A percentile compares a stretch with the other conserved stretches of the same genome.
These are phyloP conservation scores for Trapa bicornis DNA, from an alignment of 345 rosid species.

Conservation along the genomic window DNA sequence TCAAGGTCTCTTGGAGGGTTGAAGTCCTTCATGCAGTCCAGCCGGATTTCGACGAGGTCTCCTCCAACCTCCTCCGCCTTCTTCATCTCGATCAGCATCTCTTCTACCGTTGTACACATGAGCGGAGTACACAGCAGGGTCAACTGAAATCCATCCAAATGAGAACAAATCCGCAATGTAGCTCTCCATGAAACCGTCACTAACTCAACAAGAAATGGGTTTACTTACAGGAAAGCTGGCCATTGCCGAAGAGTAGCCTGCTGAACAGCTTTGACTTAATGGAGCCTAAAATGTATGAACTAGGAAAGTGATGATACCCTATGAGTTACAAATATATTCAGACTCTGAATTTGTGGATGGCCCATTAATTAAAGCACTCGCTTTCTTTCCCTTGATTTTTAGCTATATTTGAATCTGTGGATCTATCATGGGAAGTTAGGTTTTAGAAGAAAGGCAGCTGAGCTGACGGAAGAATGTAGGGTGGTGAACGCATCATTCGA, in stretches of 20 bases:
- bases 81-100: slow-evolving; percentile 30
- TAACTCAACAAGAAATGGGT: not conserved
- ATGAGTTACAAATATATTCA: not conserved
- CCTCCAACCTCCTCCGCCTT: slow-evolving; percentile 28
- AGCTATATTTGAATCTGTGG: not conserved
- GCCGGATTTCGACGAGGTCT: slow-evolving; percentile 26
- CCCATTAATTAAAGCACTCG: not conserved
- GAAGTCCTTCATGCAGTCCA: slow-evolving; percentile 31
- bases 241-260: not conserved
- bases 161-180: accelerated
- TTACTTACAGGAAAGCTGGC: slow-evolving; percentile 10
- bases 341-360: not conserved
- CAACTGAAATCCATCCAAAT: slow-evolving; percentile 8
- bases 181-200: too few relatives aligned
- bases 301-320: not conserved
- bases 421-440: not conserved
- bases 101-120: slow-evolving; percentile 29
- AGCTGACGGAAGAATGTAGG: not conserved
- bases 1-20: slow-evolving; percentile 20
- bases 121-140: slow-evolving; percentile 37
- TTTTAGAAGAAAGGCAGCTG: not conserved
- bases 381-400: not conserved
- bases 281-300: slow-evolving; percentile 1
- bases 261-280: not conserved
- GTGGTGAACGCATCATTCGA: not conserved